Base-by-base conservation (phyloP, 495 filamentous ascomycete genomes). In the Niebla homalea region DNA sequence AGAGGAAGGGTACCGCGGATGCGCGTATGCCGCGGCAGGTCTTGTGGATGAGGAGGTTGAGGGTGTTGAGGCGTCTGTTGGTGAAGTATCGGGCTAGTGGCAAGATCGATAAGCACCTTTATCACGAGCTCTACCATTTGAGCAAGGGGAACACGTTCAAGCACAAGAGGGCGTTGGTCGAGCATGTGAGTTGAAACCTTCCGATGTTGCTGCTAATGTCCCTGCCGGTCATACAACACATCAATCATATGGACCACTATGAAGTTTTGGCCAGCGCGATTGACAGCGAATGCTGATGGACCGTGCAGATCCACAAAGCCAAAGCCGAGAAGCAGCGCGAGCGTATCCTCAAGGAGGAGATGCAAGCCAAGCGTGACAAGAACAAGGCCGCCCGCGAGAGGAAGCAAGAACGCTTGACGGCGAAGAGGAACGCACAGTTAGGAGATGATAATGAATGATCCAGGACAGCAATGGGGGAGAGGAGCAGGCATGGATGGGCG, bases 111-210 rank as follows among this genome's bases (percentile, higher is more conserved):
- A 99, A 99, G 81, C 93, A 99, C 78, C 89, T 99, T 47, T 99
- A 99, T 81, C 92, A 99, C 79, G 87, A 95, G 77, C 88, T 99
- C 57, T 99, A 99, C 79, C 89, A 95, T 71, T 75, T 94, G 63
- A 85, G 83, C 83, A 99, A 99, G 89, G 92, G 92, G 94, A 99
- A 99, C 82, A 90, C 92, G 69, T 99, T 99, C 84, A 99, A 99
- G 88, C 92, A 99, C 84, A 99, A 95, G 87, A 84, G 92, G 66
- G 92, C 87, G 57, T 82, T 99, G 60, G 87, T 99, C 68, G 92
- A 99, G 77, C 92, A 98, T 77, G 92, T 98, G 87, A 66, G 92
- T 88, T 49, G 20, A 50, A 21, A 45, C 22, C 21, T 15, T 36
- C 20, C 35, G 15, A 36, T 2, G 12, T 35, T 29, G 41, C 29